Evolutionary conservation across 345 rosid genomes (phyloP).

Genomic region (Laguncularia racemosa): DNA sequence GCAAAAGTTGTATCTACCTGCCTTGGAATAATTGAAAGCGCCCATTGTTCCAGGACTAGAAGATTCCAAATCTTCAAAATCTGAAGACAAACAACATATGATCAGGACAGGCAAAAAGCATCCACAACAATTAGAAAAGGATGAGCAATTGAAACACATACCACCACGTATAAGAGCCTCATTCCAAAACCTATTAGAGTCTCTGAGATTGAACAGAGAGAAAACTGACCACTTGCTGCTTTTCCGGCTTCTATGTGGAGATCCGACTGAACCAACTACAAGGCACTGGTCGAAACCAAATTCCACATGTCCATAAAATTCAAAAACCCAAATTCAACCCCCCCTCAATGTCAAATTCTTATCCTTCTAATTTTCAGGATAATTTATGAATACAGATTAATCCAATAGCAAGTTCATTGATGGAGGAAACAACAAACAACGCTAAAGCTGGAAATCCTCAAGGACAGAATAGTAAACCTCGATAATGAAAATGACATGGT

Average conservation of each 20-base stretch:
- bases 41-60: slow-evolving; percentile 41
- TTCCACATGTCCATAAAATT: neutral
- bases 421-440: too few relatives aligned
- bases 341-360: too few relatives aligned
- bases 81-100: slow-evolving; percentile 22
- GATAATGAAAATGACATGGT: too few relatives aligned
- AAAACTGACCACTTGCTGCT: slow-evolving; percentile 55
- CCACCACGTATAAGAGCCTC: slow-evolving; percentile 75
- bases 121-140: neutral
- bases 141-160: slow-evolving; percentile 1
- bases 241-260: slow-evolving; percentile 26
- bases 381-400: too few relatives aligned
- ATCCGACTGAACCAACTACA: slow-evolving; percentile 28
- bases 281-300: slow-evolving; percentile 21
- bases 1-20: slow-evolving; percentile 40
- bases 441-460: too few relatives aligned
- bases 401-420: too few relatives aligned
- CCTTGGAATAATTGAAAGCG: slow-evolving; percentile 62
- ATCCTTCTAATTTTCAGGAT: too few relatives aligned
- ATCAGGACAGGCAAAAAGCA: neutral
- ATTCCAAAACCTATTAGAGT: slow-evolving; percentile 86
- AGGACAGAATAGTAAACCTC: too few relatives aligned
- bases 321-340: neutral
- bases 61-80: slow-evolving; percentile 67
- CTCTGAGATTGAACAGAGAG: slow-evolving; percentile 85